phyloP scores from a whole-genome alignment of 1,139 yeast genomes.

The Lodderomyces theae region DNA sequence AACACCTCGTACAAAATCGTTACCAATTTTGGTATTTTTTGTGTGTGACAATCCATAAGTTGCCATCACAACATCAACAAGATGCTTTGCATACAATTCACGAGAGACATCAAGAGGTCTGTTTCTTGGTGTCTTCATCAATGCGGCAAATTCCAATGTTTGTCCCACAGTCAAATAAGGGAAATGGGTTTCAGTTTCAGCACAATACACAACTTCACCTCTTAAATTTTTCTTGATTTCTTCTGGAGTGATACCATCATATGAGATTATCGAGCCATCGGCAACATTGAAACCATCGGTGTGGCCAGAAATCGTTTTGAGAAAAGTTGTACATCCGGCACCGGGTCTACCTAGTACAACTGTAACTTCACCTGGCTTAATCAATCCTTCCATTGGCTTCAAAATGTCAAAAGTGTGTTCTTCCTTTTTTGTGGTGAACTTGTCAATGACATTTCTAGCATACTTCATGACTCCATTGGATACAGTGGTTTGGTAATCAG shows the following conservation, averaged over 20 bases:
- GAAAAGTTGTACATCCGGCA: slow-evolving; percentile 35
- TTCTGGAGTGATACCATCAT: slow-evolving; percentile 48
- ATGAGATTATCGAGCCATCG: slow-evolving; percentile 29
- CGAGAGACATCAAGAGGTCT: slow-evolving; percentile 34
- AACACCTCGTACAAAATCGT: slow-evolving; percentile 36
- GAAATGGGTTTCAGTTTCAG: slow-evolving; percentile 53
- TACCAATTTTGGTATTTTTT: slow-evolving; percentile 34
- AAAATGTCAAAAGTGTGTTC: slow-evolving; percentile 28
- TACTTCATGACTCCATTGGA: slow-evolving; percentile 44
- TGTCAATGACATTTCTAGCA: slow-evolving; percentile 19
- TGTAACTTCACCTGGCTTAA: slow-evolving; percentile 35
- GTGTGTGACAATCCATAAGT: slow-evolving; percentile 39
- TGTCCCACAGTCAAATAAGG: slow-evolving; percentile 53
- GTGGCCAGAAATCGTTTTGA: slow-evolving; percentile 33
- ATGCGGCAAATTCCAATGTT: slow-evolving; percentile 45
- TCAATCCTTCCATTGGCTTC: slow-evolving; percentile 34
- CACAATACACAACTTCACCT: slow-evolving; percentile 50
- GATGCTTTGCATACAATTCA: slow-evolving; percentile 38
- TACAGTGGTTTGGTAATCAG: slow-evolving; percentile 77
- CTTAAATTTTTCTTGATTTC: slow-evolving; percentile 48
- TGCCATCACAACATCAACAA: slow-evolving; percentile 44
- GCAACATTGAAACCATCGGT: slow-evolving; percentile 37
- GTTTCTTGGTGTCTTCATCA: slow-evolving; percentile 39
- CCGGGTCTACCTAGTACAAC: slow-evolving; percentile 40
- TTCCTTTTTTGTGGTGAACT: slow-evolving; percentile 42